Base-by-base conservation (phyloP, 805 yeast genomes). In the Naumovozyma castellii region DNA sequence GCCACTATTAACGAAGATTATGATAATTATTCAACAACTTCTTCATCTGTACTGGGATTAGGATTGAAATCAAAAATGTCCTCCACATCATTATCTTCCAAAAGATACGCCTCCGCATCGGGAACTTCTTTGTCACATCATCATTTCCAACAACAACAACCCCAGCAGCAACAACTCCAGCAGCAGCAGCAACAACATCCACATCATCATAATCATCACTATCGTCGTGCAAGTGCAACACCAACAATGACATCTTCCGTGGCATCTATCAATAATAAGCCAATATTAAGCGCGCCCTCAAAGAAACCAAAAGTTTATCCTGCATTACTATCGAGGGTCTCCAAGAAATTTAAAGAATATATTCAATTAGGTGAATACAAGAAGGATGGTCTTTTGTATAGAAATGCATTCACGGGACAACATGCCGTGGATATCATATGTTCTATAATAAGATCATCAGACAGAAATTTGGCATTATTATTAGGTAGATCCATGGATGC, bases 371-470 rank as follows among this genome's bases (percentile, higher is more conserved):
- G 87, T 2, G 85, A 86, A 43, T 77, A 84, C 47, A 82, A 81
- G 56, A 92, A 90, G 56, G 90, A 88, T 64, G 96, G 95, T 14
- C 71, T 88, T 49, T 82, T 86, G 45, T 90, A 87, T 62, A 82
- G 94, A 56, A 94, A 88, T 56, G 80, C 97, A 0, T 92, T 92
- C 55, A 82, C 95, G 0, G 98, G 98, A 27, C 71, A 84, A 17
- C 92, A 85, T 61, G 96, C 97, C 1, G 95, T 92, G 22, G 96
- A 87, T 59, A 73, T 80, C n/a, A 78, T 92, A 43, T 80, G 94
- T 42, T 71, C 80, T 41, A 83, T 92, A 39, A 80, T 90, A 37
- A 71, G 94, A 49, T 90, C 96, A 1, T 82, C 86, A 6, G 98
- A 92, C 59, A 71, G 98, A 43, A 88, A 87, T 50, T 65, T 92